Evolutionary conservation across 2,329 filamentous ascomycete genomes (phyloP), one percentile per base, ranked within the genome.

Genomic region (Fusarium albosuccineum): DNA sequence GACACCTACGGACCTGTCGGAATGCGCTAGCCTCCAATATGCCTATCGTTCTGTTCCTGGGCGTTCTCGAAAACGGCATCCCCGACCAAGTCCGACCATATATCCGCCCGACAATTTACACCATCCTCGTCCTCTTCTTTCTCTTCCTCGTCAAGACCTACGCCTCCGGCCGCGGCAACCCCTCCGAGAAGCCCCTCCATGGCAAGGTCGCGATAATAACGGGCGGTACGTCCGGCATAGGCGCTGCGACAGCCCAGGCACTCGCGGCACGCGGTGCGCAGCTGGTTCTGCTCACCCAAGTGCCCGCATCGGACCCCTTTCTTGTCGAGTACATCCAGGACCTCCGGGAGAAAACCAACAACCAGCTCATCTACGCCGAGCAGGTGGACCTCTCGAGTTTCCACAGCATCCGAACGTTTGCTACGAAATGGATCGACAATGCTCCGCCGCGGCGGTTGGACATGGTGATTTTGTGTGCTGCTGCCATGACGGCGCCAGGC

Each of bases 371-470:
- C 71, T 98, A 97, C 74, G 94, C 96, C 62, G 96, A 99, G 79
- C 92, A 97, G 80, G 93, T 97, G 72, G 94, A 99, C 75, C 87
- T 99, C 29, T 82, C 91, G 11, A 95, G 91, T 14, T 83, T 99
- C n/a, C 89, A 97, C 77, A 97, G 92, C 77, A 91, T 99, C 72
- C 92, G 96, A 39, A 86, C 90, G 66, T 99, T 99, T 77, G 96
- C 96, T 11, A 99, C 96, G 0, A 95, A 93, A 82, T 99, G 97
- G 95, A 93, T 99, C 69, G 95, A 99, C 78, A 98, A 97, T 78
- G 88, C 92, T 22, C 95, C 96, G 3, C 93, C 94, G 9, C 86
- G 97, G 58, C 86, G 97, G 48, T 82, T 99, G 7, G 96, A 99
- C 78, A 94, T 95, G 89, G 83, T 99, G 46, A 87, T 99, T 17